Percentiles rank a stretch among this genome's conserved stretches.
phyloP scores from a whole-genome alignment of 768 basidiomycete species.

The Trametopsis cervina region DNA sequence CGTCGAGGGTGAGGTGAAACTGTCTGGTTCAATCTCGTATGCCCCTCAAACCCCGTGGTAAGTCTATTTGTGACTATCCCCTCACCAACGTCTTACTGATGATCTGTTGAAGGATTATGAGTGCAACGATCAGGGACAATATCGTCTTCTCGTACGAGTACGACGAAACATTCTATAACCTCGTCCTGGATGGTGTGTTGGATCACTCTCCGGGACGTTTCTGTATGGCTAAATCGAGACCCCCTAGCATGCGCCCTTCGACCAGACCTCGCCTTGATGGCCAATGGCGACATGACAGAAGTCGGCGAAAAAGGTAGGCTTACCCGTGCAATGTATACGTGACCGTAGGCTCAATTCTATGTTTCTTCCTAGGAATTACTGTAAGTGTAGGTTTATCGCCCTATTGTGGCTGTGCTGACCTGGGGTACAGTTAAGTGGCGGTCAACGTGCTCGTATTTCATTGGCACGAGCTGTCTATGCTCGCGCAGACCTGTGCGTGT shows the following conservation, averaged over 20 bases:
- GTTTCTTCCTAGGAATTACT: conserved; percentile 3
- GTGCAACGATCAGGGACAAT: conserved; percentile 81
- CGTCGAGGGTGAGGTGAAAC: conserved; percentile 59
- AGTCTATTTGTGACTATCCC: conserved; percentile 10
- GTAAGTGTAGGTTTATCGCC: not conserved
- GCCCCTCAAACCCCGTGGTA: conserved; percentile 86
- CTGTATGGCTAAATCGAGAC: conserved; percentile 1
- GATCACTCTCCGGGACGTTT: not conserved
- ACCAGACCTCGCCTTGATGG: conserved; percentile 72
- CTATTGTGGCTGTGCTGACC: conserved; percentile 1
- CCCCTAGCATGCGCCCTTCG: conserved; percentile 72
- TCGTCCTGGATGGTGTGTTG: conserved; percentile 65
- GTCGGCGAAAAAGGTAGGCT: conserved; percentile 73
- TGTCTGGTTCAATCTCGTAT: conserved; percentile 73
- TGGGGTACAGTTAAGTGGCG: conserved; percentile 58
- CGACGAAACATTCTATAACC: conserved; percentile 76
- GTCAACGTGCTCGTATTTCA: conserved; percentile 76
- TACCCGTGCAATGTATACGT: not conserved
- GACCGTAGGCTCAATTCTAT: not conserved
- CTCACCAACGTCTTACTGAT: not conserved
- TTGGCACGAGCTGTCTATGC: conserved; percentile 89
- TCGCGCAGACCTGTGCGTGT: conserved; percentile 73
- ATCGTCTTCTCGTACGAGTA: conserved; percentile 89
- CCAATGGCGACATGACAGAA: conserved; percentile 78
- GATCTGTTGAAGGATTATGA: conserved; percentile 58